phyloP scores from a whole-genome alignment of 1,139 yeast species.

The Yamadazyma triangularis region DNA sequence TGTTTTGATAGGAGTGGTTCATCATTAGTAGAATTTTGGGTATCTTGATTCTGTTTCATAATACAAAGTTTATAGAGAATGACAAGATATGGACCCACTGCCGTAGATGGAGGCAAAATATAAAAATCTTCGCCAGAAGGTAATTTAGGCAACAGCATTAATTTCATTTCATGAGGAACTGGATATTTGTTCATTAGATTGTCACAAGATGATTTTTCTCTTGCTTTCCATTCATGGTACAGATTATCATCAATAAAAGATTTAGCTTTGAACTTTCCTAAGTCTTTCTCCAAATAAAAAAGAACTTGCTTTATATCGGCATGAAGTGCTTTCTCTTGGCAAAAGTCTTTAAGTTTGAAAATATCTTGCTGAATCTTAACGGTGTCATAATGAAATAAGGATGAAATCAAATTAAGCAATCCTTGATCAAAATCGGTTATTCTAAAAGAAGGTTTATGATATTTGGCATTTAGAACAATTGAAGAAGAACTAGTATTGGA shows the following conservation, averaged over 20 bases:
- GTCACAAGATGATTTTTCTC: constrained; percentile 37
- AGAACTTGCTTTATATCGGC: constrained; percentile 41
- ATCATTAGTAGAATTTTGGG: constrained; percentile 5
- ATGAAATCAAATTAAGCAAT: constrained; percentile 31
- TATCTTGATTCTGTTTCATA: constrained; percentile 14
- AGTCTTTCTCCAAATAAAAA: constrained; percentile 36
- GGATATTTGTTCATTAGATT: constrained; percentile 37
- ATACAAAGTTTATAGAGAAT: constrained; percentile 25
- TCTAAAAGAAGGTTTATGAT: constrained; percentile 44
- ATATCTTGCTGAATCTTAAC: constrained; percentile 48
- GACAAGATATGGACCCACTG: constrained; percentile 25
- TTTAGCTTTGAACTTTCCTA: constrained; percentile 34
- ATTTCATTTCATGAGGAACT: constrained; percentile 29
- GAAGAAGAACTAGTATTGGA: constrained; percentile 5
- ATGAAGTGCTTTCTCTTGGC: constrained; percentile 40
- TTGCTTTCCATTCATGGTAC: constrained; percentile 51
- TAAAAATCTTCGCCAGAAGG: constrained; percentile 33
- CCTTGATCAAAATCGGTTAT: constrained; percentile 46
- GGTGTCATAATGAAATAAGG: constrained; percentile 38
- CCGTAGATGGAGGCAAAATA: constrained; percentile 38
- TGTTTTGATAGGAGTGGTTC: constrained; percentile 34
- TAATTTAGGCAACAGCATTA: constrained; percentile 23
- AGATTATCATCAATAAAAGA: constrained; percentile 38
- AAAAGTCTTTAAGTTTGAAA: constrained; percentile 33
- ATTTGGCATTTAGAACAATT: constrained; percentile 16